Evolutionary conservation across 2,329 filamentous ascomycete species (phyloP).

Genomic region (Thyridium curvatum): DNA sequence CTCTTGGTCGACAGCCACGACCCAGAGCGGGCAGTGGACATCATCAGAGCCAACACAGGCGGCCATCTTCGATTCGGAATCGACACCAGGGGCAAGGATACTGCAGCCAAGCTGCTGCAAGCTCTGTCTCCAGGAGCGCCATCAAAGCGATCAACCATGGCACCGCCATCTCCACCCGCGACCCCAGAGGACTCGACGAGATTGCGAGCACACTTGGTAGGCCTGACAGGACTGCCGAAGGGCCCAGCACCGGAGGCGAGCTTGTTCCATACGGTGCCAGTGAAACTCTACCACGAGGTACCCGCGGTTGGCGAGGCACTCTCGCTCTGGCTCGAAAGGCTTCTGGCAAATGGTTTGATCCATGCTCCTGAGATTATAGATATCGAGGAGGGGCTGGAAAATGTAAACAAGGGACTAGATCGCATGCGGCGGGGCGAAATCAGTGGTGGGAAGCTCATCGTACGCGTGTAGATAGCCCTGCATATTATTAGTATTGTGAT

Average conservation of each 20-base stretch:
- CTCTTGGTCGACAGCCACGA: conserved; percentile 65
- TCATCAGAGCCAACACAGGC: conserved; percentile 53
- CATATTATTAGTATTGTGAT: no score
- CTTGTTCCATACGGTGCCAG: conserved; percentile 60
- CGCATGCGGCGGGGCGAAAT: conserved; percentile 59
- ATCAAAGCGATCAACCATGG: conserved; percentile 5
- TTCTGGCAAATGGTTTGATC: conserved; percentile 50
- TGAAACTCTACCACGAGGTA: conserved; percentile 70
- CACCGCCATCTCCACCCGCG: conserved; percentile 26
- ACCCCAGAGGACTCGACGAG: conserved; percentile 25
- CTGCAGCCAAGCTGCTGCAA: conserved; percentile 50
- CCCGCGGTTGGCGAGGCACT: conserved; percentile 56
- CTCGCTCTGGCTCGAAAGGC: conserved; percentile 59
- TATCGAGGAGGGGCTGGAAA: conserved; percentile 55
- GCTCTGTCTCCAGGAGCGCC: conserved; percentile 33
- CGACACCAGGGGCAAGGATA: conserved; percentile 61
- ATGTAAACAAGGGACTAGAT: conserved; percentile 63
- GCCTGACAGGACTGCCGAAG: conserved; percentile 63
- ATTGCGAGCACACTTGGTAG: conserved; percentile 52
- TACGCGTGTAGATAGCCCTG: conserved; percentile 29
- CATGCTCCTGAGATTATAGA: conserved; percentile 60
- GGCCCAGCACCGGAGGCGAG: conserved; percentile 34
- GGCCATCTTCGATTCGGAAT: conserved; percentile 59
- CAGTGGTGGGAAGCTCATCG: conserved; percentile 64
- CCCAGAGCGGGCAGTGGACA: conserved; percentile 55